Base-by-base conservation (phyloP, 345 rosid genomes). In the Clarkia xantiana region DNA sequence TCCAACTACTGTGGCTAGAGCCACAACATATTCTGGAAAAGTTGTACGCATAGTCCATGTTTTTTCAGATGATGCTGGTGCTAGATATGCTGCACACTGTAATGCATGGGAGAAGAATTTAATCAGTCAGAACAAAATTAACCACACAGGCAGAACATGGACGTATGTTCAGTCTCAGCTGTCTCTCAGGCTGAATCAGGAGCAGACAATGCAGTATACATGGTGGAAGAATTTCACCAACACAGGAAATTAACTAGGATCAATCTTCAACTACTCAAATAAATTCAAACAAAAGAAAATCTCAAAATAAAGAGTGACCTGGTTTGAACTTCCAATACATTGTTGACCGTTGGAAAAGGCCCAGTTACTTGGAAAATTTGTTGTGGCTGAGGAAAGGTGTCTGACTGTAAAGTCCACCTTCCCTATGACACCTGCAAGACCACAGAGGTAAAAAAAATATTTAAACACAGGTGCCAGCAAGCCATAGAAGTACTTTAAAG, bases 21-120 rank as follows among this genome's bases (percentile, higher is more conserved):
- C 97, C 68, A 90, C 97, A 59, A 90, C 84, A 66, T 90, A 90
- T 86, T 90, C 95, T 45, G 95, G 97, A 56, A 90, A 86, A 17
- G 97, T 90, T 18, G 91, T 45, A 4, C 78, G 86, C 97, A 86
- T 90, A 11, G 88, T 79, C 97, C 97, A 90, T 25, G 91, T 86
- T 69, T 86, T 86, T 72, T 85, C 97, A 11, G 97, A 81, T 49
- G 91, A 59, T 39, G 82, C 70, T 56, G 52, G 71, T 29, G 91
- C 84, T 49, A 66, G 60, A 69, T 69, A 81, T 3, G 95, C 97
- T 14, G 95, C 66, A 58, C 97, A 90, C 97, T 90, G 80, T 60
- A 58, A 29, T 29, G 36, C 36, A 29, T 29, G 36, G 6, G 36
- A 29, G 8, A 44, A 18, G 52, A 50, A 59, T 45, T 50, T 34